These are phyloP conservation scores for Chrysanthemum seticuspe DNA, from an alignment of 129 eudicot genomes.

Conservation along the genomic window DNA sequence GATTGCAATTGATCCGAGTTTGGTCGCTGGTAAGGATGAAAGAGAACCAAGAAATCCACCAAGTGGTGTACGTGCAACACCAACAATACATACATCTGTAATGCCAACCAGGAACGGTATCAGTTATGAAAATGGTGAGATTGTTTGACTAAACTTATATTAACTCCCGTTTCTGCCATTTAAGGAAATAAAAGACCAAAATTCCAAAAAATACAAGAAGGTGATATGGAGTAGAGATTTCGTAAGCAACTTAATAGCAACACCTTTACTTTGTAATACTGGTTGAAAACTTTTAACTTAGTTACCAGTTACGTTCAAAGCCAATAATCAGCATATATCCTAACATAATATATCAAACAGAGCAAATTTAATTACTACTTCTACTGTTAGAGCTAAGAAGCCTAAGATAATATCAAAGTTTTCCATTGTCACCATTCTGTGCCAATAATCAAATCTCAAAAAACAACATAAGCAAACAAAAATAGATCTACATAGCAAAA, in stretches of 20 bases:
- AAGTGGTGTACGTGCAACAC: slow-evolving; percentile 93
- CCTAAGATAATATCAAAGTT: slow-evolving; percentile 4
- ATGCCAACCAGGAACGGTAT: slow-evolving; percentile 1
- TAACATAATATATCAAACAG: not conserved
- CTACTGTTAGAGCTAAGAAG: not conserved
- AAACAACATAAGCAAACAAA: not conserved
- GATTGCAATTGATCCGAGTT: slow-evolving; percentile 82
- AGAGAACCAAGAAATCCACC: slow-evolving; percentile 87
- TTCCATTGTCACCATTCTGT: not conserved
- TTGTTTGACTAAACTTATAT: not conserved
- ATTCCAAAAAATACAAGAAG: not conserved
- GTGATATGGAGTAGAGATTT: not conserved
- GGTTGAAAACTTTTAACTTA: slow-evolving; percentile 4
- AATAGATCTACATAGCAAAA: slow-evolving; percentile 24
- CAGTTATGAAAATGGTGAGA: not conserved
- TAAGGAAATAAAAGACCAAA: not conserved
- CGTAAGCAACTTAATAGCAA: not conserved
- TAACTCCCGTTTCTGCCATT: not conserved
- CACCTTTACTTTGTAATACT: not conserved
- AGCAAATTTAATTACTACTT: not conserved
- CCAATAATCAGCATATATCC: not conserved
- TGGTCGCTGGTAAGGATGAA: slow-evolving; percentile 83
- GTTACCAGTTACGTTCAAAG: slow-evolving; percentile 10
- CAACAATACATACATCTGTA: slow-evolving; percentile 91
- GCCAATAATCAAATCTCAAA: not conserved